phyloP scores from a whole-genome alignment of 352 stramenopile genomes.

The Globisporangium echinulatum region DNA sequence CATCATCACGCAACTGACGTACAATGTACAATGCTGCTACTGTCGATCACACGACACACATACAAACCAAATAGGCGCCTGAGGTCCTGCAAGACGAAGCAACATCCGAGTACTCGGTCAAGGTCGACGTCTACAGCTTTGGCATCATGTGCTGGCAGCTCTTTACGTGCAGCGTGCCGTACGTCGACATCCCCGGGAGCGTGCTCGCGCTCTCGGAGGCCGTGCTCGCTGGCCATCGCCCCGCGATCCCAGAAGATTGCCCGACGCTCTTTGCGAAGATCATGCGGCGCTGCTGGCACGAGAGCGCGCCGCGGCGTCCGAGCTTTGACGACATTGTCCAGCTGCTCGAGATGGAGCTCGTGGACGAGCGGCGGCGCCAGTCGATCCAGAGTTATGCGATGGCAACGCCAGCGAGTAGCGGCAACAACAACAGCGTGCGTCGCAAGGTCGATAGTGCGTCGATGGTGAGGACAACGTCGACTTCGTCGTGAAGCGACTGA shows the following conservation, averaged over 20 bases:
- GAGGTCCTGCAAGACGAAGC: conserved; percentile 69
- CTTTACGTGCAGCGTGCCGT: conserved; percentile 64
- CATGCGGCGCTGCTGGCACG: conserved; percentile 77
- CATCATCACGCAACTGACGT: no score
- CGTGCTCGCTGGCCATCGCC: conserved; percentile 55
- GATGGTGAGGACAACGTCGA: no score
- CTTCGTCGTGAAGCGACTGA: no score
- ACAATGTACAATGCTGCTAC: no score
- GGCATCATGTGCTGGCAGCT: conserved; percentile 83
- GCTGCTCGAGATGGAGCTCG: conserved; percentile 65
- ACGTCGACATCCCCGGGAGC: conserved; percentile 72
- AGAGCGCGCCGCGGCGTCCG: conserved; percentile 55
- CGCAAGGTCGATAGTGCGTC: background rate
- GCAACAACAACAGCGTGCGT: background rate
- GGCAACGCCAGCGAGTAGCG: background rate
- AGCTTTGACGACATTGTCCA: conserved; percentile 79
- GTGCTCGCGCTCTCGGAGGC: conserved; percentile 68
- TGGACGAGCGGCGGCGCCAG: conserved; percentile 37
- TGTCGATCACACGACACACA: background rate
- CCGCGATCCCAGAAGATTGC: conserved; percentile 50
- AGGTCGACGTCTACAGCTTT: conserved; percentile 85
- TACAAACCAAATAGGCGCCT: conserved; percentile 22
- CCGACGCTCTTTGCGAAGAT: conserved; percentile 72
- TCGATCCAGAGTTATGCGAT: conserved; percentile 4
- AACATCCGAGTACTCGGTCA: conserved; percentile 68